These are phyloP conservation scores for Debaryomycetaceae sp. DNA, from an alignment of 1,139 yeast genomes.

Conservation along the genomic window DNA sequence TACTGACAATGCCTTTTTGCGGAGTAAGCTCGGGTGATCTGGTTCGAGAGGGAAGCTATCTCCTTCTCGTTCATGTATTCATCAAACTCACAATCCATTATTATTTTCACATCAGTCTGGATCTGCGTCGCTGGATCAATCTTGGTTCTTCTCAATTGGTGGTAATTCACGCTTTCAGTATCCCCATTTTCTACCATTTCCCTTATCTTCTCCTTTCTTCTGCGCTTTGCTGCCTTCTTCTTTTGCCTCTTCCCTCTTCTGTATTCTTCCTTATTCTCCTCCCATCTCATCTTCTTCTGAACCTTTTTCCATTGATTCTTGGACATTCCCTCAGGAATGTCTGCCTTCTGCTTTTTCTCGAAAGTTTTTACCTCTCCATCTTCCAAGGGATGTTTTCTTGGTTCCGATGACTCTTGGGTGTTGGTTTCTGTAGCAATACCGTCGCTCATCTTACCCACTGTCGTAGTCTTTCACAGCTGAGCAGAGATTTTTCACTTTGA, in stretches of 20 bases:
- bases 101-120: constrained; percentile 48
- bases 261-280: constrained; percentile 59
- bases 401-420: neutral
- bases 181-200: constrained; percentile 11
- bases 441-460: neutral
- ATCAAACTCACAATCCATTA: constrained; percentile 89
- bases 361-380: neutral
- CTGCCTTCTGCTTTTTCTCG: constrained; percentile 13
- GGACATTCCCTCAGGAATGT: constrained; percentile 79
- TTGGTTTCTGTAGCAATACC: neutral
- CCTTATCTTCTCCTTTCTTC: constrained; percentile 24
- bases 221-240: constrained; percentile 40
- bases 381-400: neutral
- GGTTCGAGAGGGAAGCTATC: constrained; percentile 71
- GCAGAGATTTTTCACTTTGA: neutral
- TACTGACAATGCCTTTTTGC: constrained; percentile 62
- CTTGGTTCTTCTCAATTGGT: constrained; percentile 25
- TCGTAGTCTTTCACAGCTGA: neutral
- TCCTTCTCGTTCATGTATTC: constrained; percentile 83
- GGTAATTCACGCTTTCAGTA: constrained; percentile 17
- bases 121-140: constrained; percentile 38
- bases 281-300: constrained; percentile 59
- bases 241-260: constrained; percentile 50
- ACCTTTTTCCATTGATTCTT: constrained; percentile 78
- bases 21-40: constrained; percentile 78